Conservation (phyloP, 2,329 filamentous ascomycete species). For the Metarhizium guizhouense region DNA sequence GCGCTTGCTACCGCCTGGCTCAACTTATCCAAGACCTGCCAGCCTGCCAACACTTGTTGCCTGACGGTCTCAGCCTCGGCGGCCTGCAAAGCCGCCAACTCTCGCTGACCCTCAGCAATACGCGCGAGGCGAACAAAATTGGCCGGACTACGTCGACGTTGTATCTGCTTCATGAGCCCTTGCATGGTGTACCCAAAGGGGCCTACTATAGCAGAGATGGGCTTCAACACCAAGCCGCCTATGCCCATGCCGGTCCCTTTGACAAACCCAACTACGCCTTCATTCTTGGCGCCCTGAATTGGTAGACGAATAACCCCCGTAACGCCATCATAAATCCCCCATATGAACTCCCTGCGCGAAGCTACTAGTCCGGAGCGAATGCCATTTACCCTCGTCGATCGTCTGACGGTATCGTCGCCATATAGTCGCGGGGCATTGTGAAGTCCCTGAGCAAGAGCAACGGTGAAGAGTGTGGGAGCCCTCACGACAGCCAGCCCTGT, state of each 20-base stretch:
- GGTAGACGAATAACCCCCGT: conserved; percentile 55
- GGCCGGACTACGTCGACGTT: conserved; percentile 43
- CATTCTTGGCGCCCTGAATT: conserved; percentile 44
- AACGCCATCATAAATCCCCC: conserved; percentile 56
- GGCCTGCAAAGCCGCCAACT: conserved; percentile 27
- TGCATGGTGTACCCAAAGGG: conserved; percentile 55
- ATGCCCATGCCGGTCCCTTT: conserved; percentile 55
- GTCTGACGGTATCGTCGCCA: conserved; percentile 59
- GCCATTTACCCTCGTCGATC: conserved; percentile 54
- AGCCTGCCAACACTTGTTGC: conserved; percentile 21
- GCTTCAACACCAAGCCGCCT: conserved; percentile 55
- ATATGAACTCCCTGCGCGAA: conserved; percentile 51
- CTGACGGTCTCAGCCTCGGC: conserved; percentile 18
- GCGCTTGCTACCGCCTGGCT: conserved; percentile 13
- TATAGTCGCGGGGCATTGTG: conserved; percentile 64
- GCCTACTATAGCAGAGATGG: conserved; percentile 51
- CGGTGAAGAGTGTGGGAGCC: conserved; percentile 16
- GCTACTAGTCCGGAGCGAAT: conserved; percentile 54
- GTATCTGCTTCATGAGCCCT: conserved; percentile 51
- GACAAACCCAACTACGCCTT: conserved; percentile 36
- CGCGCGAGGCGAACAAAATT: conserved; percentile 46
- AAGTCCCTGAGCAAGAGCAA: conserved; percentile 59
- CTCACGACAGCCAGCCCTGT: conserved; percentile 31
- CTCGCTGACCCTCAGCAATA: conserved; percentile 48
- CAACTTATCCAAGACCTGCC: conserved; percentile 24